Base-by-base conservation (phyloP, 495 filamentous ascomycete genomes). In the Gamarada debralockiae region DNA sequence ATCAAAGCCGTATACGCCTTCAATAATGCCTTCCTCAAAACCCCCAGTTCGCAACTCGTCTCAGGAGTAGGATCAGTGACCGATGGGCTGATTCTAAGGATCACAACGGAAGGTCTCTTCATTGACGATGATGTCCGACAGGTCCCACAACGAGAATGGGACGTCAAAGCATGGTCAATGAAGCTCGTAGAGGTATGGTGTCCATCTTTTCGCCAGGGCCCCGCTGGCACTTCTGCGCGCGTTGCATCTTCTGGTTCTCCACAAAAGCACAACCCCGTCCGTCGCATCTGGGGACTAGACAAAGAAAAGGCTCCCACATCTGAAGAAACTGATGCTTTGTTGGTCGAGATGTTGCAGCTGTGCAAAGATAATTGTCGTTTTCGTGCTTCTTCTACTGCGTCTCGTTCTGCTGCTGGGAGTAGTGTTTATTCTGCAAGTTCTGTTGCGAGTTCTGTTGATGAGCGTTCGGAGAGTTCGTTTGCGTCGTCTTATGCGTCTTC, bases 141-240 rank as follows among this genome's bases (percentile, higher is more conserved):
- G 36, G 86, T 95, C 2, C 82, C 86, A 17, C 90, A 96, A 65
- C 80, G 93, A 43, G 95, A 97, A 70, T 98, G 95, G 95, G 93
- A 98, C 65, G 80, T 97, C 67, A 97, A 97, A 65, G 92, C 92
- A 15, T 97, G 93, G 93, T 95, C 89, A 12, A 79, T 98, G 70
- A 96, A 92, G 68, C 73, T 84, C 22, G 82, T 93, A 58, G 93
- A 98, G 75, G 84, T 97, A 66, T 92, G 89, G 82, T 91, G 86
- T 59, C 83, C 86, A 25, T 48, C 50, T 27, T 59, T 65, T 34
- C 70, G 66, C 20, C 63, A 71, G 51, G 62, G 48, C 61, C 67
- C 68, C 55, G 63, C 60, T 62, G 63, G 67, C 61, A 60, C 60
- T 58, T 66, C 69, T 61, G 66, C 66, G 52, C 63, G 68, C 48